Conservation (phyloP, 108 stramenopile species). For the Aurantiochytrium sp. region DNA sequence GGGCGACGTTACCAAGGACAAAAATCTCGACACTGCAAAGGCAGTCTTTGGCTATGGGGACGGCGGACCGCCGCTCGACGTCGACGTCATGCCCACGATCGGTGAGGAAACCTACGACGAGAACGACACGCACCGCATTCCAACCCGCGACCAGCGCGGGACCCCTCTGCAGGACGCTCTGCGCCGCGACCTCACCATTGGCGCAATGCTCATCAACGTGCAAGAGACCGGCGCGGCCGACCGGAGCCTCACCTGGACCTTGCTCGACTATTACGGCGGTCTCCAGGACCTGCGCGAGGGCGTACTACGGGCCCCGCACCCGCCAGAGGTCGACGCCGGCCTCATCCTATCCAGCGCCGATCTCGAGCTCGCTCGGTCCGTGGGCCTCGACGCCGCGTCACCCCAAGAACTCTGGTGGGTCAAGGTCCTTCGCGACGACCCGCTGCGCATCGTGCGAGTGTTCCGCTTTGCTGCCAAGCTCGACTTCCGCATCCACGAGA, state of each 20-base stretch:
- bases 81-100: conserved; percentile 32
- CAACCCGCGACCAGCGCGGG: conserved; percentile 17
- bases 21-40: conserved; percentile 11
- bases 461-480: conserved; percentile 28
- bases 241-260: not conserved
- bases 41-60: not conserved
- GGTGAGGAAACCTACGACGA: conserved; percentile 25
- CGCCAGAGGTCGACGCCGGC: not conserved
- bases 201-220: not conserved
- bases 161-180: not conserved
- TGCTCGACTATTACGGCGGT: conserved; percentile 29
- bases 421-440: conserved; percentile 21
- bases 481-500: not conserved
- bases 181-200: conserved; percentile 27
- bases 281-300: not conserved
- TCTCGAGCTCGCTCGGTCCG: not conserved
- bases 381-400: not conserved
- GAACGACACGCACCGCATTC: conserved; percentile 7
- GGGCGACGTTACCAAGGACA: conserved; percentile 19
- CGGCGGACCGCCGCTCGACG: not conserved
- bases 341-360: not conserved
- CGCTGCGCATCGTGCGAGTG: conserved; percentile 15
- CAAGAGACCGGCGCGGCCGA: not conserved
- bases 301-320: conserved; percentile 19
- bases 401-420: not conserved